Percentiles rank a stretch among this genome's conserved stretches.
These are phyloP conservation scores for Chlorella sp. DNA, from an alignment of 139 green algal species.

Conservation along the genomic window DNA sequence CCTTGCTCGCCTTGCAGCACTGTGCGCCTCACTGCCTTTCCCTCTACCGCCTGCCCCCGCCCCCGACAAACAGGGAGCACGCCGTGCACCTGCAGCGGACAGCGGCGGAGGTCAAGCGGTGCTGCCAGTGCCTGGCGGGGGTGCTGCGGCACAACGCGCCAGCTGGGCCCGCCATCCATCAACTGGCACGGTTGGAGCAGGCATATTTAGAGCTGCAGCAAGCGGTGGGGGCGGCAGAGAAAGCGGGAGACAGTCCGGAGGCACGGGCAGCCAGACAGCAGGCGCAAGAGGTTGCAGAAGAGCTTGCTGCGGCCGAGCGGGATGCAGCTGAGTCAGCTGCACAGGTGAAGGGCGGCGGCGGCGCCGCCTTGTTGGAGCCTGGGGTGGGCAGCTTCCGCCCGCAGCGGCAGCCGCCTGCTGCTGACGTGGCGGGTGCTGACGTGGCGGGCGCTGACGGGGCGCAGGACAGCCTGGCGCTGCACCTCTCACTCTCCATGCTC, in stretches of 20 bases:
- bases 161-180: not conserved
- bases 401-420: not conserved
- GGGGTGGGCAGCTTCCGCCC: not conserved
- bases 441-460: not conserved
- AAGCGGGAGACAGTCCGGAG: not conserved
- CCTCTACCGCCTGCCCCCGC: not conserved
- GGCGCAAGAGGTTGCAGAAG: not conserved
- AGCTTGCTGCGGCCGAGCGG: not conserved
- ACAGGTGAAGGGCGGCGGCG: not conserved
- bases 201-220: conserved; percentile 15
- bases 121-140: conserved; percentile 21
- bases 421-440: not conserved
- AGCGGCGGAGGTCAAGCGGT: not conserved
- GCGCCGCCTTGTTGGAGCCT: not conserved
- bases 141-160: conserved; percentile 4
- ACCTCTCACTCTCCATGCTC: conserved; percentile 32
- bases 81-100: not conserved
- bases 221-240: not conserved
- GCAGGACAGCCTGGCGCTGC: conserved; percentile 26
- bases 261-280: too few species aligned
- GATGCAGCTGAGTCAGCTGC: not conserved
- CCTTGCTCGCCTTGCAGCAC: too few species aligned
- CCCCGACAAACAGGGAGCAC: conserved; percentile 9
- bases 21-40: not conserved
- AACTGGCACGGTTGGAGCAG: not conserved